Percentiles rank a stretch among this genome's conserved stretches.
Evolutionary conservation across 768 basidiomycete species (phyloP).

Genomic region (Lactarius evosmus): DNA sequence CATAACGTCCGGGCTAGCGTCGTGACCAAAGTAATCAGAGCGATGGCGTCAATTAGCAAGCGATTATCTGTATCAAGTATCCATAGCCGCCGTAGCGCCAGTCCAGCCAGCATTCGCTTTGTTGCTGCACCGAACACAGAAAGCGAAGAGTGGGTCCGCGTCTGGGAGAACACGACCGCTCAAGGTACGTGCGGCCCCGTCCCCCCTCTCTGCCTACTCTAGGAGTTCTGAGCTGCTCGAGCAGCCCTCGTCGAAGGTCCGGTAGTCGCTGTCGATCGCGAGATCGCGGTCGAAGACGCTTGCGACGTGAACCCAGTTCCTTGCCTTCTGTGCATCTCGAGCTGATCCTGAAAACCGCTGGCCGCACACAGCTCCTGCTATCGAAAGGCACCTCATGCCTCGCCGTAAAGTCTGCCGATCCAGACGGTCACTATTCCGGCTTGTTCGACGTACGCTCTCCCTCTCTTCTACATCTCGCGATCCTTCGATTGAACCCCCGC

Average conservation of each 20-base stretch:
- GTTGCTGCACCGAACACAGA: conserved; percentile 36
- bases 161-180: conserved; percentile 55
- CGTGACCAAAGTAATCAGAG: conserved; percentile 2
- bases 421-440: conserved; percentile 41
- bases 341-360: conserved; percentile 14
- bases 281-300: conserved; percentile 76
- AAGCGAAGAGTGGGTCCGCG: conserved; percentile 51
- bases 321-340: neutral
- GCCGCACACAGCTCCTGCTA: conserved; percentile 49
- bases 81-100: conserved; percentile 26
- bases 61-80: conserved; percentile 35
- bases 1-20: too few species aligned
- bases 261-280: conserved; percentile 63
- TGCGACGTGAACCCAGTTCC: conserved; percentile 56
- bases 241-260: conserved; percentile 69
- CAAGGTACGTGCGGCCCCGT: conserved; percentile 47
- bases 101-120: conserved; percentile 28
- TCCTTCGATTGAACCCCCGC: too few species aligned
- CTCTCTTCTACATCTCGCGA: neutral
- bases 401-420: conserved; percentile 46
- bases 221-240: neutral
- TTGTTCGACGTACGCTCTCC: conserved; percentile 66
- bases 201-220: neutral
- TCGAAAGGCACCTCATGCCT: conserved; percentile 63
- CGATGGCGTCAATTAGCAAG: conserved; percentile 34